Evolutionary conservation across 2,329 filamentous ascomycete species (phyloP), one percentile per base, ranked within the genome.

Genomic region (Berkeleyomyces basicola): DNA sequence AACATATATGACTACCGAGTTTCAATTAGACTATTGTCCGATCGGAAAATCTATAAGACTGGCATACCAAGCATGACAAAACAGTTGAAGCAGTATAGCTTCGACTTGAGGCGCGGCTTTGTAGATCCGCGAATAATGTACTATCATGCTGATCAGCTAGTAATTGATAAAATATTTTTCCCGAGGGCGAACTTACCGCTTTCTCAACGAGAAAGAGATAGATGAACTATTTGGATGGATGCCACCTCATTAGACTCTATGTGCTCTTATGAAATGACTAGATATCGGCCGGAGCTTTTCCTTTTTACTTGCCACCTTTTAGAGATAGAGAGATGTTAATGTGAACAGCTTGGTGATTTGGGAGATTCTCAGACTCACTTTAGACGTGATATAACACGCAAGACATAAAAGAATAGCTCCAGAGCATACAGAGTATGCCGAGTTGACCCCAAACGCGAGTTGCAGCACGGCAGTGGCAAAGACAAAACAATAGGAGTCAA

Each of bases 161-260:
- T 3, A 1, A 3, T 9, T 10, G 33, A 40, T 39, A 61, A 64
- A 23, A 7, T 42, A 36, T 7, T 39, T 14, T 2, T 36, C 10
- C 10, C 14, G 16, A 4, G 23, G 14, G 10, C 9, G 36, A 36
- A 71, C 77, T 69, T 71, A 82, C 81, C 51, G 79, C 82, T 71
- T 82, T 83, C 69, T 86, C 83, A 0, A 83, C 82, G 2, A 86
- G 73, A 68, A 85, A 86, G 36, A 82, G 74, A 67, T 85, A 86
- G n/a, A 85, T 81, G 31, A 84, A 71, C 72, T 79, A 16, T 6
- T 33, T 14, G 37, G 9, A 4, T 11, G 14, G 5, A 11, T 36
- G 39, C 7, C 3, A n/a, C 2, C 10, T 4, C 11, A 42, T 46
- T 46, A 37, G 16, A 36, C 39, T 3, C 7, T 6, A 11, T 7